These are phyloP conservation scores for Cryptococcus jaspeensis DNA, from an alignment of 1,284 basidiomycete species.

Conservation along the genomic window DNA sequence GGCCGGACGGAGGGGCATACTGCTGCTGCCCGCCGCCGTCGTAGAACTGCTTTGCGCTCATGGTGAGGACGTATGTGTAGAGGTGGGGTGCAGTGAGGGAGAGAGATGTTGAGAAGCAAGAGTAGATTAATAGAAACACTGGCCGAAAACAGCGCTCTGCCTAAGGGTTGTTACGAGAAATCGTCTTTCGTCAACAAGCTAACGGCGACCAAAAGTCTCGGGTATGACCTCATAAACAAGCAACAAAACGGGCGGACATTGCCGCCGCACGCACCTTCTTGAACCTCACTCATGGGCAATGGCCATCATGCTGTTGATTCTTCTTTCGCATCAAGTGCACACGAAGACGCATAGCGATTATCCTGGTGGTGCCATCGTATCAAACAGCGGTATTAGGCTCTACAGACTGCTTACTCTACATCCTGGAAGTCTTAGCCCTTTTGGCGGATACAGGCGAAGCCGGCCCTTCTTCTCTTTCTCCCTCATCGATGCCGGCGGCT, in stretches of 20 bases:
- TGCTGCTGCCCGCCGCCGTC: slow-evolving; percentile 15
- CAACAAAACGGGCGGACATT: too few species aligned
- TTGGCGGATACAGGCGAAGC: neutral
- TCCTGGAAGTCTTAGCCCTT: neutral
- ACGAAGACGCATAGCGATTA: neutral
- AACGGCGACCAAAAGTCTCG: too few species aligned
- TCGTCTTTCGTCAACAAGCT: neutral
- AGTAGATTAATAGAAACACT: neutral
- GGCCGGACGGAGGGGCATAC: slow-evolving; percentile 8
- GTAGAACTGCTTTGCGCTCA: slow-evolving; percentile 38
- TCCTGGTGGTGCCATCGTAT: neutral
- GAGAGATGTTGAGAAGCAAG: neutral
- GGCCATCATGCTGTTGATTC: too few species aligned
- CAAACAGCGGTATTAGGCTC: neutral
- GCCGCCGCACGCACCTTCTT: too few species aligned
- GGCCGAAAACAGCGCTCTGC: neutral
- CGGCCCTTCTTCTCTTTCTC: neutral
- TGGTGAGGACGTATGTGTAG: slow-evolving; percentile 7
- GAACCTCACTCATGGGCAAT: too few species aligned
- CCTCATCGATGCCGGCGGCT: neutral
- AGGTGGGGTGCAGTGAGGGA: too few species aligned
- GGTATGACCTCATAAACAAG: neutral
- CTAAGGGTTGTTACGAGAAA: neutral
- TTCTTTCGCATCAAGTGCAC: neutral
- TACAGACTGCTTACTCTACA: neutral